A percentile compares a stretch with the other conserved stretches of the same genome.
phyloP scores from a whole-genome alignment of 805 yeast species.

The Cyberlindnera euphorbiae region DNA sequence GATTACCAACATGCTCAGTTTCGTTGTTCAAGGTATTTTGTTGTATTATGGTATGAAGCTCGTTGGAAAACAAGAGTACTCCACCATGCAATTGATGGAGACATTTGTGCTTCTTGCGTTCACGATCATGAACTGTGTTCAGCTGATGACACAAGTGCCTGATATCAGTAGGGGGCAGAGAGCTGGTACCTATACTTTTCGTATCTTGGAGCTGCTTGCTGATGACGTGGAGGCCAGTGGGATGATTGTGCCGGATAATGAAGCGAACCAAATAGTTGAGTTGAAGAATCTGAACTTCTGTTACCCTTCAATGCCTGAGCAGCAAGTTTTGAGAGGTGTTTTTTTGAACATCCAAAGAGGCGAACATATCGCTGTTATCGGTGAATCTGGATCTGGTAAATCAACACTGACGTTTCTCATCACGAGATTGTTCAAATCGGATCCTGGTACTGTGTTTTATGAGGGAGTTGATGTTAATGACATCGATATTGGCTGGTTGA shows the following conservation, averaged over 20 bases:
- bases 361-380: constrained; percentile 64
- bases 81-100: constrained; percentile 53
- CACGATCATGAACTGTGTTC: constrained; percentile 60
- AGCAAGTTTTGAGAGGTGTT: constrained; percentile 37
- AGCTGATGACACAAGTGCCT: constrained; percentile 64
- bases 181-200: constrained; percentile 53
- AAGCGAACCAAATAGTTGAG: constrained; percentile 25
- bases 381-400: constrained; percentile 90
- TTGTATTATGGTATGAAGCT: constrained; percentile 74
- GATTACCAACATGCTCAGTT: constrained; percentile 45
- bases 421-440: constrained; percentile 44
- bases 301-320: constrained; percentile 35
- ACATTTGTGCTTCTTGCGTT: constrained; percentile 71
- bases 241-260: constrained; percentile 23
- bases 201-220: constrained; percentile 32
- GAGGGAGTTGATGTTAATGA: constrained; percentile 43
- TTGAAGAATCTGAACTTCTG: constrained; percentile 46
- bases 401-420: constrained; percentile 65
- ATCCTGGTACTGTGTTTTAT: constrained; percentile 36
- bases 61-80: constrained; percentile 55
- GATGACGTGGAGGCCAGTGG: constrained; percentile 38
- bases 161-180: constrained; percentile 75
- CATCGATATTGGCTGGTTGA: constrained; percentile 42
- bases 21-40: constrained; percentile 65
- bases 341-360: constrained; percentile 39